Evolutionary conservation across 768 basidiomycete species (phyloP).

Genomic region (Boletus rubescentipes): DNA sequence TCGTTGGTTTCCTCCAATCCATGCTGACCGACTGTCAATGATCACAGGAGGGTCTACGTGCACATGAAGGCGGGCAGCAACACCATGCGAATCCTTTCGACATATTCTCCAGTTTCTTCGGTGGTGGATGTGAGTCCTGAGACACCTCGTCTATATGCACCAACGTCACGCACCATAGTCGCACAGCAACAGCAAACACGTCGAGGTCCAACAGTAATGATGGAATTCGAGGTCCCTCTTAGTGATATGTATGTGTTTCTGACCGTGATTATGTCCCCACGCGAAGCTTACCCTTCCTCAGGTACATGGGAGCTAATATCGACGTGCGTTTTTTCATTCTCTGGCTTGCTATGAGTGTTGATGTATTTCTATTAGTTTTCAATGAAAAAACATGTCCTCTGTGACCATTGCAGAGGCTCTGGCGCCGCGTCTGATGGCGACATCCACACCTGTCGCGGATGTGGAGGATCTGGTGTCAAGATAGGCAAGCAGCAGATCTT

Average conservation of each 20-base stretch:
- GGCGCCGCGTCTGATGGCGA: constrained; percentile 90
- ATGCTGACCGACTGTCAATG: constrained; percentile 12
- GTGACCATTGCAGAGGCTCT: constrained; percentile 94
- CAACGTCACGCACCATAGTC: constrained; percentile 14
- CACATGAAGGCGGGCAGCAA: constrained; percentile 84
- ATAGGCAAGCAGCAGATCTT: constrained; percentile 89
- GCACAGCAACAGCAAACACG: constrained; percentile 58
- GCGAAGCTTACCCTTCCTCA: constrained; percentile 27
- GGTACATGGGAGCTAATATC: constrained; percentile 82
- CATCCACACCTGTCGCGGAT: constrained; percentile 83
- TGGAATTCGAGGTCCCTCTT: constrained; percentile 83
- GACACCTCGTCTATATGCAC: neutral
- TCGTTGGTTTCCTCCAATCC: neutral
- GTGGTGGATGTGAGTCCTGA: constrained; percentile 62
- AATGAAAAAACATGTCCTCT: constrained; percentile 88
- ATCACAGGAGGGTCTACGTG: constrained; percentile 81
- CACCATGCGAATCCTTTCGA: constrained; percentile 86
- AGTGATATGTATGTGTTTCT: constrained; percentile 67
- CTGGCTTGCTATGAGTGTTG: neutral
- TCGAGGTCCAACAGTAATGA: constrained; percentile 71
- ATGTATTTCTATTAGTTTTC: constrained; percentile 64
- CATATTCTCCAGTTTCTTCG: constrained; percentile 92
- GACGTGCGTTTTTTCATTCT: constrained; percentile 52
- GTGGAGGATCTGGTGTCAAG: constrained; percentile 83
- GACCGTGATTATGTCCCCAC: neutral